phyloP scores from a whole-genome alignment of 1,284 basidiomycete species.

The Tylopilus sp. region DNA sequence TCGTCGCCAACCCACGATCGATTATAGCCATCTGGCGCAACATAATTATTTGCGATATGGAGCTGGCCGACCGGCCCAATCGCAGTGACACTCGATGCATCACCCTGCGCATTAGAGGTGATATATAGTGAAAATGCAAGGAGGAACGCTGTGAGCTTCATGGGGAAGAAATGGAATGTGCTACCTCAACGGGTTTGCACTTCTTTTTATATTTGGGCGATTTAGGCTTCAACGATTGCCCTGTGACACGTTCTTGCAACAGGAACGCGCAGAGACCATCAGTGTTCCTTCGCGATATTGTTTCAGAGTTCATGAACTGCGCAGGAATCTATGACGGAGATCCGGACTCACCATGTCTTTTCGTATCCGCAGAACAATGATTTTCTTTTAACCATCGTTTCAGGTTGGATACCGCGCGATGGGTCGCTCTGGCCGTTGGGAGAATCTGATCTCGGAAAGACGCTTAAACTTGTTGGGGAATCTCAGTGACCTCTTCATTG shows the following conservation, averaged over 20 bases:
- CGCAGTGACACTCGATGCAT: neutral
- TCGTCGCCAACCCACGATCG: constrained; percentile 37
- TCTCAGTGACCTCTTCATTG: too few relatives aligned
- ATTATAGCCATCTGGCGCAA: constrained; percentile 48
- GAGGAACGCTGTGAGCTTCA: neutral
- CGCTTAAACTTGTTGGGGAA: too few relatives aligned
- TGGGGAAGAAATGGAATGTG: neutral
- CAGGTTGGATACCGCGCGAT: neutral
- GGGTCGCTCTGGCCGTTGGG: neutral
- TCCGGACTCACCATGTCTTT: neutral
- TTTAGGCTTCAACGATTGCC: neutral
- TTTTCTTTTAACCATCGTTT: neutral
- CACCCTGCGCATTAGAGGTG: neutral
- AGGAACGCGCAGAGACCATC: neutral
- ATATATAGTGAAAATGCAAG: constrained; percentile 16
- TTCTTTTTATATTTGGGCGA: neutral
- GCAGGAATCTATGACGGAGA: neutral
- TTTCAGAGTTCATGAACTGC: neutral
- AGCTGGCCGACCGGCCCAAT: constrained; percentile 31
- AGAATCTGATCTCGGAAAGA: neutral
- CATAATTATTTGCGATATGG: constrained; percentile 34
- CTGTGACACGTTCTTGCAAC: neutral
- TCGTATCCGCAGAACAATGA: neutral
- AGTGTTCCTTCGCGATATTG: neutral
- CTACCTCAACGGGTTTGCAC: neutral